phyloP scores from a whole-genome alignment of 768 basidiomycete species.

The Boletus sensibilis region DNA sequence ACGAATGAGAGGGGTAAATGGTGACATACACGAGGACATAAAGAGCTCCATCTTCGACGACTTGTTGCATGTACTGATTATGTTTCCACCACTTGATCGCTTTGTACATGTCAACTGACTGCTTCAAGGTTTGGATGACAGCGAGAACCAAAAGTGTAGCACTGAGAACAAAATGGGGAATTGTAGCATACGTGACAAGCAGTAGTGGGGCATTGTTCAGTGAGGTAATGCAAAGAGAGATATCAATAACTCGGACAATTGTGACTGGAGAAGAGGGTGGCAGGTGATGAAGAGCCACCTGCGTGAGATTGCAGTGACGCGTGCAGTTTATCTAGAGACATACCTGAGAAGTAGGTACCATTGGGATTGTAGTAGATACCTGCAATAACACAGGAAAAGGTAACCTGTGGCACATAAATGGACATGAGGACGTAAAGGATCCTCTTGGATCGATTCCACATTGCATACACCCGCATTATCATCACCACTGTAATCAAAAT shows the following conservation, averaged over 20 bases:
- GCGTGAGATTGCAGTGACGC: neutral
- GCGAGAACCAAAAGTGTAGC: neutral
- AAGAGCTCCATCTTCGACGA: neutral
- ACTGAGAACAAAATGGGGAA: neutral
- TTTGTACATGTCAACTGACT: slow-evolving; percentile 5
- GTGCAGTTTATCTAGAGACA: too few relatives aligned
- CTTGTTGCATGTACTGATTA: slow-evolving; percentile 1
- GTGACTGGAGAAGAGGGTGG: neutral
- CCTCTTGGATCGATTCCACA: neutral
- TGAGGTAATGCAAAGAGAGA: neutral
- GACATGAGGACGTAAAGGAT: neutral
- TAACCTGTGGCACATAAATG: neutral
- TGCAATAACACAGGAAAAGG: neutral
- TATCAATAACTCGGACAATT: neutral
- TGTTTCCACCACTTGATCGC: slow-evolving; percentile 4
- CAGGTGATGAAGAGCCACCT: neutral
- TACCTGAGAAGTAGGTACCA: neutral
- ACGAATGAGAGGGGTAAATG: neutral
- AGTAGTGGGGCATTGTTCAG: neutral
- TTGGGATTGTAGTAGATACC: neutral
- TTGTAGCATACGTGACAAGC: neutral
- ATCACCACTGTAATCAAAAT: neutral
- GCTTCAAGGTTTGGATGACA: neutral
- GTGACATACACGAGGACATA: slow-evolving; percentile 6
- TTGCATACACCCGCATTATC: neutral